phyloP scores from a whole-genome alignment of 805 yeast genomes.

The Pichia gijzeniarum region DNA sequence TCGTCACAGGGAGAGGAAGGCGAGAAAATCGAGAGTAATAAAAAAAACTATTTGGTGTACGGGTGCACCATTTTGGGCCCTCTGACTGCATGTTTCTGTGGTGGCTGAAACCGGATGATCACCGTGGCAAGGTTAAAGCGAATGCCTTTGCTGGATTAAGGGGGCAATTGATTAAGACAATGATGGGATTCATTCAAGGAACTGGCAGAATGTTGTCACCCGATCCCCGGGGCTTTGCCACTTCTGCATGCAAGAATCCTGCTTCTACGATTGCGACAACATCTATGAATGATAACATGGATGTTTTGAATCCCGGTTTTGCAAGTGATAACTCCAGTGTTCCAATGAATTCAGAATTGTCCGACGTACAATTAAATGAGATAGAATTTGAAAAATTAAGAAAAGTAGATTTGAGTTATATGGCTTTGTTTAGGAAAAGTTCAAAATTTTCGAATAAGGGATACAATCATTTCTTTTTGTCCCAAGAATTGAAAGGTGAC shows the following conservation, averaged over 20 bases:
- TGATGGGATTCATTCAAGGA: slow-evolving; percentile 4
- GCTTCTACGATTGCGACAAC: slow-evolving; percentile 1
- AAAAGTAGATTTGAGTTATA: slow-evolving; percentile 45
- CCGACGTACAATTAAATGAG: neutral
- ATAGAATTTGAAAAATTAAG: slow-evolving; percentile 8
- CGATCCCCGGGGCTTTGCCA: neutral
- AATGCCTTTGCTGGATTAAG: too few species aligned
- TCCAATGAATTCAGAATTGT: neutral
- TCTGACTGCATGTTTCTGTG: too few species aligned
- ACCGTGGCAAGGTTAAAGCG: too few species aligned
- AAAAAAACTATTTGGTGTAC: too few species aligned
- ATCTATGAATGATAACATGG: neutral
- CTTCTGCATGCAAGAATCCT: neutral
- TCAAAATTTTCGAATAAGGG: slow-evolving; percentile 40
- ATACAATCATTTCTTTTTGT: slow-evolving; percentile 49
- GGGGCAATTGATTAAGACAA: neutral
- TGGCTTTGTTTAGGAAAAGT: slow-evolving; percentile 41
- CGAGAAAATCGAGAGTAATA: too few species aligned
- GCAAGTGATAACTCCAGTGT: neutral
- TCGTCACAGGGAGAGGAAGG: too few species aligned
- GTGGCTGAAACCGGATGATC: too few species aligned
- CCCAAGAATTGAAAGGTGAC: slow-evolving; percentile 50
- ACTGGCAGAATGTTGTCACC: slow-evolving; percentile 1
- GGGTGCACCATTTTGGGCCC: too few species aligned
- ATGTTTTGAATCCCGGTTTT: neutral